Evolutionary conservation across 164 flowering plant species (phyloP).

Genomic region (Buxus sempervirens): DNA sequence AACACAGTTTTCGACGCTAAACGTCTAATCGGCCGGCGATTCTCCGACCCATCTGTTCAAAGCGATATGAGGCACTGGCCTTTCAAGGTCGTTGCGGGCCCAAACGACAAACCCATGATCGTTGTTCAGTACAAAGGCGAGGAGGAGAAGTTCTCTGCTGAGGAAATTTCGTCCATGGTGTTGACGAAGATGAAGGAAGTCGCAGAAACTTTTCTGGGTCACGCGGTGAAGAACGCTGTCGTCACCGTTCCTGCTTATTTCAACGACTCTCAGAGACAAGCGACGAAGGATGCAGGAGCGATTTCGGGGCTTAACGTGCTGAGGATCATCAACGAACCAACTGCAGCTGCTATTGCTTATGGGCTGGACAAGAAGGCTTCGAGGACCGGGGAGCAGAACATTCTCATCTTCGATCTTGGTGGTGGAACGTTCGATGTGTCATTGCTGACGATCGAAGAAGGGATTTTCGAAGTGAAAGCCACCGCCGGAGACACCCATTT

Average conservation of each 20-base stretch:
- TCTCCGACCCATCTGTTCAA: slow-evolving; percentile 1
- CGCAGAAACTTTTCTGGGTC: slow-evolving; percentile 5
- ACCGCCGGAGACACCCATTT: slow-evolving; percentile 4
- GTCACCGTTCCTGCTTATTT: slow-evolving; percentile 2
- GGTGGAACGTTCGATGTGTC: slow-evolving; percentile 11
- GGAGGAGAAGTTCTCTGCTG: neutral
- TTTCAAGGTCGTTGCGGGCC: slow-evolving; percentile 2
- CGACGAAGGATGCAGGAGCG: neutral
- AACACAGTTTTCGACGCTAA: slow-evolving; percentile 2
- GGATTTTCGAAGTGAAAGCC: slow-evolving; percentile 5
- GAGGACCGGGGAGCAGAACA: neutral
- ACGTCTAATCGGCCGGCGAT: neutral
- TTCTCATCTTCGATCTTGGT: slow-evolving; percentile 8
- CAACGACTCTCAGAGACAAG: slow-evolving; percentile 2
- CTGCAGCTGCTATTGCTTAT: slow-evolving; percentile 9
- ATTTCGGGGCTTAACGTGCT: slow-evolving; percentile 6
- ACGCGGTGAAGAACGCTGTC: neutral
- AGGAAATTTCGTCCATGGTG: slow-evolving; percentile 3
- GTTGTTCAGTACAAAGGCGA: neutral
- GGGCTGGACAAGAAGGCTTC: slow-evolving; percentile 3
- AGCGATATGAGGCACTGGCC: slow-evolving; percentile 6
- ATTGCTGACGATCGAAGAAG: slow-evolving; percentile 1
- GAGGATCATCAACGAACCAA: slow-evolving; percentile 10
- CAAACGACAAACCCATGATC: slow-evolving; percentile 6
- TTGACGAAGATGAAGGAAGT: neutral